Conservation (phyloP, 2,329 filamentous ascomycete species). For the Lachnellula hyalina region DNA sequence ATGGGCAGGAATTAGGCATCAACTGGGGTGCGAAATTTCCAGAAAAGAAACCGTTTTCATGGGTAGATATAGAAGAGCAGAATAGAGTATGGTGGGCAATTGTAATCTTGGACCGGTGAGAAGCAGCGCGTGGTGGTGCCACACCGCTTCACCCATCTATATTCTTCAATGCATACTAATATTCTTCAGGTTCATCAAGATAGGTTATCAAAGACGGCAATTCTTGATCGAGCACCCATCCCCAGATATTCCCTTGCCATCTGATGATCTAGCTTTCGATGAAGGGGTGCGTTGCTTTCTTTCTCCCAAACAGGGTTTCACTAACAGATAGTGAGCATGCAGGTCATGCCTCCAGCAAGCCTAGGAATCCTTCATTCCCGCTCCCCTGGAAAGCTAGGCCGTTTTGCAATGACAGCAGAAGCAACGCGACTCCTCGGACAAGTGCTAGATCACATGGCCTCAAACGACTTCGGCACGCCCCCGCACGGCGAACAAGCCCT, state of each 20-base stretch:
- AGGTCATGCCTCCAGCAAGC: constrained; percentile 6
- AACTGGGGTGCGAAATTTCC: constrained; percentile 22
- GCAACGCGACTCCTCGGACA: constrained; percentile 29
- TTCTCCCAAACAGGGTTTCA: neutral
- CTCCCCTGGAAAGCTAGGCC: constrained; percentile 29
- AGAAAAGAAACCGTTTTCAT: constrained; percentile 30
- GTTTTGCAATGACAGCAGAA: constrained; percentile 43
- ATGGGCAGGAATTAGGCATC: constrained; percentile 37
- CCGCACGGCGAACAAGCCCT: constrained; percentile 13
- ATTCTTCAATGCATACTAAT: neutral
- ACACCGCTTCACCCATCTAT: neutral
- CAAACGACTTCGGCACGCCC: neutral
- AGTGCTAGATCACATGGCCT: constrained; percentile 23
- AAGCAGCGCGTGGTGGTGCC: neutral
- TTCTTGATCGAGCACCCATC: constrained; percentile 8
- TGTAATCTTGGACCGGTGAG: constrained; percentile 38
- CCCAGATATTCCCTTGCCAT: constrained; percentile 8
- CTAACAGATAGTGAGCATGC: neutral
- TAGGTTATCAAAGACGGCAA: constrained; percentile 9
- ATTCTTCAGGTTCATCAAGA: constrained; percentile 7
- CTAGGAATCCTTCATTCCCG: neutral
- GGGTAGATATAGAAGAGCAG: constrained; percentile 41
- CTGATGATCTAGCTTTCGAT: constrained; percentile 34
- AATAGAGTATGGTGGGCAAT: constrained; percentile 42
- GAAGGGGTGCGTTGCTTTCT: constrained; percentile 14